Evolutionary conservation across 495 filamentous ascomycete species (phyloP).

Genomic region (Neurospora pannonica): DNA sequence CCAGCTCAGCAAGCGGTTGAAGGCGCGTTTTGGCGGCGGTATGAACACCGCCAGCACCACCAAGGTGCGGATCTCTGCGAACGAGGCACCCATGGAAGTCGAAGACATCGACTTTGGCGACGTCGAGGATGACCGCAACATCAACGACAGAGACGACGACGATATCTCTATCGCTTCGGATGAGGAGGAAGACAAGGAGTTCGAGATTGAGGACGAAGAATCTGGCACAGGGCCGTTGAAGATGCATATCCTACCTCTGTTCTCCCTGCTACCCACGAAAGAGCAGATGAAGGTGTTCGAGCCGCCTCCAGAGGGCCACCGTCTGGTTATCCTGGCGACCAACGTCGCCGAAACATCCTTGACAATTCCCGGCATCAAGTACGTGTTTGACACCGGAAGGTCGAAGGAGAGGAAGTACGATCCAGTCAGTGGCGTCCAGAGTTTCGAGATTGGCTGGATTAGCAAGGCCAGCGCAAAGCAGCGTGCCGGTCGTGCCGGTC

Average conservation of each 20-base stretch:
- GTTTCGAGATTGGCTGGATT: conserved; percentile 91
- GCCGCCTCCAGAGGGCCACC: conserved; percentile 68
- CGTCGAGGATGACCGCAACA: conserved; percentile 32
- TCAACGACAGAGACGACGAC: conserved; percentile 40
- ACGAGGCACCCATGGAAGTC: conserved; percentile 68
- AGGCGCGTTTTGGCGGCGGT: conserved; percentile 51
- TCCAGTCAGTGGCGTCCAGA: conserved; percentile 77
- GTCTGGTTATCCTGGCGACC: conserved; percentile 85
- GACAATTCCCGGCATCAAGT: conserved; percentile 91
- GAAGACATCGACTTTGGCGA: conserved; percentile 83
- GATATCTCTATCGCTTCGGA: conserved; percentile 37
- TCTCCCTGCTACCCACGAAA: conserved; percentile 86
- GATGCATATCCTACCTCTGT: conserved; percentile 83
- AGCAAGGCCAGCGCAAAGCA: conserved; percentile 95
- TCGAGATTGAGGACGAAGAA: conserved; percentile 51
- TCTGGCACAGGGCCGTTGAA: conserved; percentile 47
- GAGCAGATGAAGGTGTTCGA: conserved; percentile 95
- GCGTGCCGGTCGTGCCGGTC: conserved; percentile 85
- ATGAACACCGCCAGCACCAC: conserved; percentile 45
- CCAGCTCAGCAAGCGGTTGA: conserved; percentile 65
- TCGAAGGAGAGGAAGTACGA: conserved; percentile 89
- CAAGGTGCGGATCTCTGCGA: conserved; percentile 62
- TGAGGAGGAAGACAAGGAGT: conserved; percentile 48
- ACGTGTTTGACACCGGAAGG: conserved; percentile 89
- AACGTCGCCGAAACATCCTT: conserved; percentile 96